Evolutionary conservation across 495 filamentous ascomycete genomes (phyloP).

Genomic region (Glutinoglossum americanum): DNA sequence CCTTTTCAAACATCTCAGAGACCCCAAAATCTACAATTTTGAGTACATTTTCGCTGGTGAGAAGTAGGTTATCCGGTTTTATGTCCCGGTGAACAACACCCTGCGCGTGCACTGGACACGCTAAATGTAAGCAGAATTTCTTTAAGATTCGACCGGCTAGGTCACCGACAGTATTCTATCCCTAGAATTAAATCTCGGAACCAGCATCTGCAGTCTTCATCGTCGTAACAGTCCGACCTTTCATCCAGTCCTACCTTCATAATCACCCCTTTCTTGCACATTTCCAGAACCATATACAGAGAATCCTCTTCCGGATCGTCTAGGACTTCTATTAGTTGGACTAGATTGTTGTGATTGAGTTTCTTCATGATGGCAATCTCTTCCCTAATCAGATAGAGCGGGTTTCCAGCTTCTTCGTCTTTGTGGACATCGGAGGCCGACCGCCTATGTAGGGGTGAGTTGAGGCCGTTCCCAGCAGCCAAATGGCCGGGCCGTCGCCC

Average conservation of each 20-base stretch:
- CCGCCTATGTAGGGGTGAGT: constrained; percentile 37
- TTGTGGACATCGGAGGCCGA: constrained; percentile 13
- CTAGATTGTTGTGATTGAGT: constrained; percentile 78
- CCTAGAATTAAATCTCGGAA: constrained; percentile 91
- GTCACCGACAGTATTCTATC: constrained; percentile 64
- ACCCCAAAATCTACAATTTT: constrained; percentile 98
- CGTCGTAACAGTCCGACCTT: constrained; percentile 57
- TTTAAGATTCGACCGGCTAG: background rate
- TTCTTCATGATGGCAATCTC: constrained; percentile 99
- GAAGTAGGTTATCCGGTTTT: constrained; percentile 87
- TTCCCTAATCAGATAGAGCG: constrained; percentile 75
- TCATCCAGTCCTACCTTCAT: constrained; percentile 93
- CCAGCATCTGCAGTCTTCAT: constrained; percentile 71
- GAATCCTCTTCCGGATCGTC: constrained; percentile 93
- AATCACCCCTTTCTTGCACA: constrained; percentile 94
- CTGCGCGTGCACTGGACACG: constrained; percentile 54
- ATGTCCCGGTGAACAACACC: constrained; percentile 94
- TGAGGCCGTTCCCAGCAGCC: constrained; percentile 29
- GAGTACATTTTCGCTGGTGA: constrained; percentile 75
- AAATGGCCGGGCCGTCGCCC: constrained; percentile 11
- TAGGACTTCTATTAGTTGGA: constrained; percentile 79
- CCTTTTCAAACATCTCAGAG: constrained; percentile 92
- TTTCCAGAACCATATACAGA: constrained; percentile 94
- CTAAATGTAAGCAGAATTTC: background rate
- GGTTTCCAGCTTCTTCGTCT: constrained; percentile 42